A percentile compares a stretch with the other conserved stretches of the same genome.
Conservation (phyloP, 1,284 basidiomycete genomes). For the Austroboletus niveus region DNA sequence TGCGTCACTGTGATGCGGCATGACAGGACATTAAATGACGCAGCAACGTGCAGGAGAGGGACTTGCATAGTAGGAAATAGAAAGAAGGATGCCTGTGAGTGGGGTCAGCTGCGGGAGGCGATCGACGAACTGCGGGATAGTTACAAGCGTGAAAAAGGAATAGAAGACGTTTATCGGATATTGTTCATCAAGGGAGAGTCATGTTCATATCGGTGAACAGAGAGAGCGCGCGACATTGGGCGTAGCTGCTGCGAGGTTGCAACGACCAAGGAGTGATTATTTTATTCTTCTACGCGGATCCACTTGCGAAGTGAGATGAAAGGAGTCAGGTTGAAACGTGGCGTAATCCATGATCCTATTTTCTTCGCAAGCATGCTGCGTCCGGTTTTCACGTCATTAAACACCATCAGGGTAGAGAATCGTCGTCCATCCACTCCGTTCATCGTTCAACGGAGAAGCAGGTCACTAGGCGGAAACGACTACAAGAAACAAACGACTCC, state of each 20-base stretch:
- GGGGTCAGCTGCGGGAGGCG: background rate
- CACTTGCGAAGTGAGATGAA: slow-evolving; percentile 20
- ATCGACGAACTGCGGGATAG: slow-evolving; percentile 5
- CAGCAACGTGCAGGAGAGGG: background rate
- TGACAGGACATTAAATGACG: background rate
- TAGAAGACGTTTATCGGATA: slow-evolving; percentile 5
- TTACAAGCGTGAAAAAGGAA: background rate
- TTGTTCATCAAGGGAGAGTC: slow-evolving; percentile 1
- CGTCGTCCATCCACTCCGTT: slow-evolving; percentile 2
- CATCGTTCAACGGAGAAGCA: background rate
- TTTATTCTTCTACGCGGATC: slow-evolving; percentile 16
- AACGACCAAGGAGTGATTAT: slow-evolving; percentile 2
- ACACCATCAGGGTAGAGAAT: slow-evolving; percentile 13
- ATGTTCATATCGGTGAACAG: slow-evolving; percentile 17
- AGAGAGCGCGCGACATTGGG: slow-evolving; percentile 5
- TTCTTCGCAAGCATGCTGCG: slow-evolving; percentile 1
- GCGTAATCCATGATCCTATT: background rate
- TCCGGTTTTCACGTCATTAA: slow-evolving; percentile 7
- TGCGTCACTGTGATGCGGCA: background rate
- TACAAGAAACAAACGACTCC: slow-evolving; percentile 1
- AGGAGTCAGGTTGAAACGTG: slow-evolving; percentile 18
- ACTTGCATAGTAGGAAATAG: background rate
- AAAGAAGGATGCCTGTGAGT: background rate
- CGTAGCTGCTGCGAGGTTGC: background rate
- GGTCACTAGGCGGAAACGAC: slow-evolving; percentile 3